phyloP scores from a whole-genome alignment of 2,329 filamentous ascomycete genomes.

The Alternaria tenuissima region DNA sequence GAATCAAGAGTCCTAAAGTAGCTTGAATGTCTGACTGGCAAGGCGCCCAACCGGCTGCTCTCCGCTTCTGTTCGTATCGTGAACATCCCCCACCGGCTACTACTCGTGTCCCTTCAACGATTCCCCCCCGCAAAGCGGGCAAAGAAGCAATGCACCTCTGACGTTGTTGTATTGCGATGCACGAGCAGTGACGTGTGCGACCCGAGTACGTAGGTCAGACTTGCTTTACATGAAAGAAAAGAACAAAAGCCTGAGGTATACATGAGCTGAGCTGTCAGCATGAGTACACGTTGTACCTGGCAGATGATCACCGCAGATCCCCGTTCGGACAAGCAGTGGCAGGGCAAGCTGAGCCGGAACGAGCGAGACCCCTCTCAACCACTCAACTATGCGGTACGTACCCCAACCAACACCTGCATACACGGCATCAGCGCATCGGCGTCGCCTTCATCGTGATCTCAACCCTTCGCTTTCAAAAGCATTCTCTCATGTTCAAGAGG shows the following conservation, averaged over 20 bases:
- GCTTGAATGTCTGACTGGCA: background rate
- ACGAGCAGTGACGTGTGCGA: background rate
- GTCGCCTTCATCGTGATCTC: background rate
- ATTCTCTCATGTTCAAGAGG: background rate
- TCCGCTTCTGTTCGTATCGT: background rate
- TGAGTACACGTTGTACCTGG: constrained; percentile 26
- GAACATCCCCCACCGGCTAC: background rate
- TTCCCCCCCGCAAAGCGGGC: background rate
- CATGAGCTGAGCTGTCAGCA: constrained; percentile 1
- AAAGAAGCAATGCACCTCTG: background rate
- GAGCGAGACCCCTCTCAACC: background rate
- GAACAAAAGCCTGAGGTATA: background rate
- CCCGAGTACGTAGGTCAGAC: background rate
- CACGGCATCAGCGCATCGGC: background rate
- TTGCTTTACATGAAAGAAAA: background rate
- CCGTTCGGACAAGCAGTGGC: constrained; percentile 11
- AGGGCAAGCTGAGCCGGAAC: constrained; percentile 14
- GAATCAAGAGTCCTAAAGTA: background rate
- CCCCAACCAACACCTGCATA: background rate
- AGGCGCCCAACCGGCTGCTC: constrained; percentile 1
- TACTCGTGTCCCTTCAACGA: background rate
- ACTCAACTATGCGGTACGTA: background rate
- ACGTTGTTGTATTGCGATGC: background rate
- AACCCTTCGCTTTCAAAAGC: background rate
- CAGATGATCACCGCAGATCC: constrained; percentile 28